Conservation (phyloP, 345 rosid genomes). For the Citrus sp. region DNA sequence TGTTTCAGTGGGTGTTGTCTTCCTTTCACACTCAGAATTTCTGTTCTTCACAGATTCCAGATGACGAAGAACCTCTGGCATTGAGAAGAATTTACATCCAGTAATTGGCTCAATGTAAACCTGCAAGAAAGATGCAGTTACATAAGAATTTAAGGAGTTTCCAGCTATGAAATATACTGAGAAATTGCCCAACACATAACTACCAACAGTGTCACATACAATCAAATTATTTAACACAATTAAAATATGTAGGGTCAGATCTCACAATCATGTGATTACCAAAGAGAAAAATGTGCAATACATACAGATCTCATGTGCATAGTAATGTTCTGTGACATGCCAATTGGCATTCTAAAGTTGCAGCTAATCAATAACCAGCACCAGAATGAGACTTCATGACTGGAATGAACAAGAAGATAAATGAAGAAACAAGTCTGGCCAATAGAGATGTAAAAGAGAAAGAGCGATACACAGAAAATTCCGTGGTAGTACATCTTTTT, state of each 20-base stretch:
- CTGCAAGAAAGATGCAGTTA: conserved; percentile 24
- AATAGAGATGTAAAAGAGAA: neutral
- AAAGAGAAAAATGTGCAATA: neutral
- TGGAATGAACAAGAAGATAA: neutral
- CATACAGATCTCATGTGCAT: neutral
- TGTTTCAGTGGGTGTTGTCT: neutral
- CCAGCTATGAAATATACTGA: neutral
- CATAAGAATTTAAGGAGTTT: neutral
- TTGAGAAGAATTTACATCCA: conserved; percentile 38
- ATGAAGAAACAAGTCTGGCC: neutral
- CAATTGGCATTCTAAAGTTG: neutral
- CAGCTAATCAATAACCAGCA: neutral
- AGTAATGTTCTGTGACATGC: neutral
- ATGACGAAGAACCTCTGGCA: conserved; percentile 35
- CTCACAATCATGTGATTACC: neutral
- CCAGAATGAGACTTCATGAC: neutral
- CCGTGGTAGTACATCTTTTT: neutral
- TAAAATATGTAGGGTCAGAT: neutral
- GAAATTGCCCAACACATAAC: neutral
- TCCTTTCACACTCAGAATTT: conserved; percentile 6
- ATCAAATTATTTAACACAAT: neutral
- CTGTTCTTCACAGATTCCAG: conserved; percentile 19
- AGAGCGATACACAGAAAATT: neutral
- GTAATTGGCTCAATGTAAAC: conserved; percentile 26
- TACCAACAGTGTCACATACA: neutral